Conservation (phyloP, 345 rosid species). For the Anastatica hierochuntica region DNA sequence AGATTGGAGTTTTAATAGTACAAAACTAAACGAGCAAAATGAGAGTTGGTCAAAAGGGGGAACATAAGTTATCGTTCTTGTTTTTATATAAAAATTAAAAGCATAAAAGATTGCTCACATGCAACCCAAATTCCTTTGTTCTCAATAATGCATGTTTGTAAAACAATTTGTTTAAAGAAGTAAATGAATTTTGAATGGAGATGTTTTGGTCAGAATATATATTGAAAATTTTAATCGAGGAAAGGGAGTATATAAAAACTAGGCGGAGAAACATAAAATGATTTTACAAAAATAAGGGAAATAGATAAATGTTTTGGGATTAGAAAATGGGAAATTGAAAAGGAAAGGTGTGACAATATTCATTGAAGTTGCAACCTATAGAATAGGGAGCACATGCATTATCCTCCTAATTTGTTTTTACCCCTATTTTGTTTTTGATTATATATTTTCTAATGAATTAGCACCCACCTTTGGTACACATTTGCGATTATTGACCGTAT, state of each 20-base stretch:
- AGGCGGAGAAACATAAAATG: neutral
- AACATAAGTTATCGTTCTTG: constrained; percentile 23
- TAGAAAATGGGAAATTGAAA: neutral
- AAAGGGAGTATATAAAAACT: constrained; percentile 1
- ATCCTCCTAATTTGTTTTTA: no score
- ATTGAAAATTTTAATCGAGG: neutral
- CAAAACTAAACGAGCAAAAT: constrained; percentile 2
- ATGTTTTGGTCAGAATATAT: constrained; percentile 14
- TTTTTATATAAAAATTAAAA: constrained; percentile 20
- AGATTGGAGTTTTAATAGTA: no score
- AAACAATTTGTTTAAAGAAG: neutral
- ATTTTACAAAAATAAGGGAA: neutral
- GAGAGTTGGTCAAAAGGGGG: constrained; percentile 29
- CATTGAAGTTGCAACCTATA: constrained; percentile 22
- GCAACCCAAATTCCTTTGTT: constrained; percentile 29
- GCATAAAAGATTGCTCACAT: constrained; percentile 30
- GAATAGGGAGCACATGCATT: constrained; percentile 22
- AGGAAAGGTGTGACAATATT: neutral
- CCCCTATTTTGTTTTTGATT: constrained; percentile 4
- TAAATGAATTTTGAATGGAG: constrained; percentile 3
- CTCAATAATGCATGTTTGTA: constrained; percentile 21
- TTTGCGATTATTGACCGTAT: constrained; percentile 12
- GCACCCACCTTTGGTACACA: neutral
- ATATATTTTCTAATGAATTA: constrained; percentile 4
- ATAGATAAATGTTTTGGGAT: constrained; percentile 15